Conservation (phyloP, 1,139 yeast genomes). For the Suhomyces guaymorum region DNA sequence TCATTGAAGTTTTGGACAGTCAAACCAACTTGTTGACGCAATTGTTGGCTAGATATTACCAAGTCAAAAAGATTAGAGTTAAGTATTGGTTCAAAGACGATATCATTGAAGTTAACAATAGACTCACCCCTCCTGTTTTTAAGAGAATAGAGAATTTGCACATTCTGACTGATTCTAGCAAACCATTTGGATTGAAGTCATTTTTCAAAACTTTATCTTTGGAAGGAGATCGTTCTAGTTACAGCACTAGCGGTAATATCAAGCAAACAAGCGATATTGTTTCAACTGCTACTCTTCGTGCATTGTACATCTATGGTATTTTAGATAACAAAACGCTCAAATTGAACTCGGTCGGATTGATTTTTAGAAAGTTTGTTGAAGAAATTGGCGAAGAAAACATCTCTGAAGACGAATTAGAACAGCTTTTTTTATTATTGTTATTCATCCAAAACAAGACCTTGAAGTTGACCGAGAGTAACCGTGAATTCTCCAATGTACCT, state of each 20-base stretch:
- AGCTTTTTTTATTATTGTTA: slow-evolving; percentile 47
- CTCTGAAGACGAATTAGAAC: slow-evolving; percentile 26
- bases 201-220: slow-evolving; percentile 32
- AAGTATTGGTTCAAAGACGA: slow-evolving; percentile 62
- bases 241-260: slow-evolving; percentile 25
- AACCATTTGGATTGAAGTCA: slow-evolving; percentile 35
- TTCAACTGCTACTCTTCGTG: slow-evolving; percentile 60
- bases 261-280: slow-evolving; percentile 53
- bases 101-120: slow-evolving; percentile 49
- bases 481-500: slow-evolving; percentile 39
- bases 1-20: slow-evolving; percentile 54
- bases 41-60: slow-evolving; percentile 81
- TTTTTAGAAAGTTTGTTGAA: slow-evolving; percentile 40
- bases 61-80: slow-evolving; percentile 64
- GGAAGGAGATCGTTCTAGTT: slow-evolving; percentile 10
- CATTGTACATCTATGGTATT: slow-evolving; percentile 57
- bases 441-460: slow-evolving; percentile 38
- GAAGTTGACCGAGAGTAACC: slow-evolving; percentile 31
- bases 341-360: slow-evolving; percentile 59
- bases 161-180: slow-evolving; percentile 16
- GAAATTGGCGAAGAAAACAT: slow-evolving; percentile 28
- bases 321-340: slow-evolving; percentile 44
- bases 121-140: slow-evolving; percentile 51
- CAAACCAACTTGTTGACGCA: slow-evolving; percentile 71
- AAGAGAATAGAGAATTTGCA: slow-evolving; percentile 24